Base-by-base conservation (phyloP, 208 protist species). In the Crithidia expoeki region DNA sequence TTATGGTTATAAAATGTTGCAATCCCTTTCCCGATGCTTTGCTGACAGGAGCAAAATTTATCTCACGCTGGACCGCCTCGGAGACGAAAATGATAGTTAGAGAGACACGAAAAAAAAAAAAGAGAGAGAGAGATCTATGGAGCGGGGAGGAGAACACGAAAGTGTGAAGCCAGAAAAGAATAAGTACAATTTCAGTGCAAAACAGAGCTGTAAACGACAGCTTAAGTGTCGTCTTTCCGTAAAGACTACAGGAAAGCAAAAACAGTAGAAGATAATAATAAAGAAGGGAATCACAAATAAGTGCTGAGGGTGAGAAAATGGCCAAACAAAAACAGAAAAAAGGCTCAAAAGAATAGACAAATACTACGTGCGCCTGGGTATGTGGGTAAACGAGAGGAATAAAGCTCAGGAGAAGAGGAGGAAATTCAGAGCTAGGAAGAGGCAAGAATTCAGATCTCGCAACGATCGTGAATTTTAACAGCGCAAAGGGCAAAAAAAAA, bases 41-140 rank as follows among this genome's bases (percentile, higher is more conserved):
- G 55, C 55, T 44, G 55, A 60, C 34, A 60, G 23, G 55, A 60
- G 34, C 30, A 42, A 44, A 32, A 60, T 32, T 4, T 32, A 60
- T n/a, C 55, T 25, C 33, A 44, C 55, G 55, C 23, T 44, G 55
- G 34, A 32, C 34, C 55, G 33, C 55, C 55, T 47, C 34, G 34
- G 55, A 60, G 55, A 60, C 55, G 55, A 46, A 60, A 60, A 44
- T 23, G 4, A 52, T 11, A 11, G 14, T 30, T 30, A 60, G 32
- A 32, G 11, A 32, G 44, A 60, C 47, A 52, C 16, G 44, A 17
- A 33, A 44, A 60, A 60, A 36, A 32, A 32, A 21, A 53, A 30
- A 53, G 30, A 32, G 23, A 56, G 36, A 56, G 36, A 17, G 51
- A 56, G 51, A 32, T 56, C 51, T 56, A 23, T 56, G 28, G 7